Evolutionary conservation across 192 early-diverging fungal species (phyloP), one percentile per base, ranked within the genome.

Genomic region (Dimargaris verticillata): DNA sequence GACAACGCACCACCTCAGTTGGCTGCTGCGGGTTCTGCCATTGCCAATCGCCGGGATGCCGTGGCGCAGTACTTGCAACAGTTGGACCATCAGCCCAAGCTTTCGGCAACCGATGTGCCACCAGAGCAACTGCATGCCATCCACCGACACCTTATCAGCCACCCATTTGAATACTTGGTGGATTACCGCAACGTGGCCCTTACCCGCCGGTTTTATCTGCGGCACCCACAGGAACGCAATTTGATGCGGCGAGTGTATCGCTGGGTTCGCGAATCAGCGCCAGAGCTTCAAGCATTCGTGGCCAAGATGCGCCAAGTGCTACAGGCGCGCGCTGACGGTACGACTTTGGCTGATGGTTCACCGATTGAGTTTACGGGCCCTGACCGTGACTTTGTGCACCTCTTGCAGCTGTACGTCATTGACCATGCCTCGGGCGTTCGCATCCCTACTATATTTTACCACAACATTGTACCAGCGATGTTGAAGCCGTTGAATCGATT

Each of bases 401-500:
- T 83, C 51, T 52, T 89, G 38, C 62, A 63, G 29, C 38, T 67
- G 58, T 78, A 67, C 62, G 67, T 80, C 3, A 48, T 73, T 61
- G 49, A 71, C 61, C 61, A 64, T 28, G 67, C 70, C 55, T 28
- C 64, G 42, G 64, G 75, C 42, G 62, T 62, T 24, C 44, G 61
- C 42, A 46, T 45, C 28, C 29, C 61, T 28, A 20, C 11, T 24
- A 66, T 78, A 28, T 70, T 74, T 28, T 69, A 76, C 68, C 66
- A 73, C 25, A 20, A 66, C 42, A 61, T 71, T 44, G 73, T 76
- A 13, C 72, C 87, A 4, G 68, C 70, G 6, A 70, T 89, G 7
- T 52, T 89, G 14, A 81, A 87, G 63, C 76, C 80, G 44, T 62
- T 83, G 64, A 67, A 64, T 33, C 61, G 61, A 14, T 87, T 86